Conservation (phyloP, 805 yeast species). For the Wickerhamomyces silvicola region DNA sequence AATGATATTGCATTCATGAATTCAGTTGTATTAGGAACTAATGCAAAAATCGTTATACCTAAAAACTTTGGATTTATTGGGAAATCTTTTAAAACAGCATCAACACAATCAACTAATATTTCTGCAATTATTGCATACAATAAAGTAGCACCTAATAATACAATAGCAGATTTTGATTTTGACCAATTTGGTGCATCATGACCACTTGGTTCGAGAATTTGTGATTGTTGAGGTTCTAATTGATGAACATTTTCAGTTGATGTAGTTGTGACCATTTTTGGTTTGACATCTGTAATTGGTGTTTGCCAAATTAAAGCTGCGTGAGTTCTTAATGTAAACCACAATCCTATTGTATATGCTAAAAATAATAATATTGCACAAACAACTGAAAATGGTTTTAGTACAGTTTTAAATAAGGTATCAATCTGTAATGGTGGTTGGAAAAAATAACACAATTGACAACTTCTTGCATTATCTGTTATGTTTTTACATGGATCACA, state of each 20-base stretch:
- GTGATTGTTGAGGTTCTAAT: conserved; percentile 3
- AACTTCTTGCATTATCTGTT: conserved; percentile 40
- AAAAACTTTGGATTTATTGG: conserved; percentile 88
- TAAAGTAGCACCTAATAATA: conserved; percentile 76
- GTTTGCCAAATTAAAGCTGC: conserved; percentile 95
- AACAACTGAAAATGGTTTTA: conserved; percentile 74
- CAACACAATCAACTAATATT: conserved; percentile 90
- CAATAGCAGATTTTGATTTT: conserved; percentile 71
- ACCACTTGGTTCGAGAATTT: conserved; percentile 36
- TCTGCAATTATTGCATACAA: conserved; percentile 93
- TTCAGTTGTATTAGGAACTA: conserved; percentile 96
- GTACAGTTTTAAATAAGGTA: conserved; percentile 53
- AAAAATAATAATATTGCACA: conserved; percentile 77
- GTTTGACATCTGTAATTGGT: conserved; percentile 33
- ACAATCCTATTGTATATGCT: conserved; percentile 82
- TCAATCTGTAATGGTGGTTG: conserved; percentile 75
- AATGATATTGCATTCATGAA: conserved; percentile 94
- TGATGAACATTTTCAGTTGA: conserved; percentile 11
- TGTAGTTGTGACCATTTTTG: conserved; percentile 9
- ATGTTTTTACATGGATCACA: conserved; percentile 69
- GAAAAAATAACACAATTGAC: conserved; percentile 66
- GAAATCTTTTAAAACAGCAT: conserved; percentile 66
- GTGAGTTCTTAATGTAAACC: conserved; percentile 92
- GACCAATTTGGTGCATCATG: conserved; percentile 99
- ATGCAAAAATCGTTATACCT: conserved; percentile 90